Evolutionary conservation across 768 basidiomycete genomes (phyloP).

Genomic region (Chalciporus piperatus): DNA sequence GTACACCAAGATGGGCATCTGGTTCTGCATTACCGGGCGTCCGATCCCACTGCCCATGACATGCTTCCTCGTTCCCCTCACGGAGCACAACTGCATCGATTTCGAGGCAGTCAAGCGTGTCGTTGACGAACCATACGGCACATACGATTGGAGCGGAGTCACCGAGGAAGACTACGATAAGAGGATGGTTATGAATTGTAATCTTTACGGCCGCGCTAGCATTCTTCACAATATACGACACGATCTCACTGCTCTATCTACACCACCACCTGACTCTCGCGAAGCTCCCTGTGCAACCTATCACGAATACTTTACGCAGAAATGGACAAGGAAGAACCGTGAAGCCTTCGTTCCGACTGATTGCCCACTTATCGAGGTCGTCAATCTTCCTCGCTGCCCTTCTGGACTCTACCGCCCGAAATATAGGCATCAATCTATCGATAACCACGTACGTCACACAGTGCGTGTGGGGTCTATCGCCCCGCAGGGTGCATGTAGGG

Average conservation of each 20-base stretch:
- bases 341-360: constrained; percentile 45
- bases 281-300: constrained; percentile 52
- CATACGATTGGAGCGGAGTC: constrained; percentile 53
- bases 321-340: constrained; percentile 51
- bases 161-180: constrained; percentile 46
- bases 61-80: constrained; percentile 67
- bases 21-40: constrained; percentile 60
- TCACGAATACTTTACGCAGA: constrained; percentile 53
- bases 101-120: constrained; percentile 52
- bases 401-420: constrained; percentile 39
- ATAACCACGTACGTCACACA: constrained; percentile 24
- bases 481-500: constrained; percentile 48
- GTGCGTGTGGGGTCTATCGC: constrained; percentile 33
- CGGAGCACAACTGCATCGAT: constrained; percentile 49
- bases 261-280: constrained; percentile 47
- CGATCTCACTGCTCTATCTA: constrained; percentile 66
- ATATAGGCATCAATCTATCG: constrained; percentile 22
- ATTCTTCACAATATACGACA: constrained; percentile 55
- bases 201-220: constrained; percentile 54
- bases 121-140: constrained; percentile 48
- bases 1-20: constrained; percentile 61
- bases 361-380: constrained; percentile 63
- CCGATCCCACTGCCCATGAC: constrained; percentile 50
- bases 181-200: constrained; percentile 53
- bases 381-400: constrained; percentile 40